Evolutionary conservation across 768 basidiomycete species (phyloP).

Genomic region (Mycena crocata): DNA sequence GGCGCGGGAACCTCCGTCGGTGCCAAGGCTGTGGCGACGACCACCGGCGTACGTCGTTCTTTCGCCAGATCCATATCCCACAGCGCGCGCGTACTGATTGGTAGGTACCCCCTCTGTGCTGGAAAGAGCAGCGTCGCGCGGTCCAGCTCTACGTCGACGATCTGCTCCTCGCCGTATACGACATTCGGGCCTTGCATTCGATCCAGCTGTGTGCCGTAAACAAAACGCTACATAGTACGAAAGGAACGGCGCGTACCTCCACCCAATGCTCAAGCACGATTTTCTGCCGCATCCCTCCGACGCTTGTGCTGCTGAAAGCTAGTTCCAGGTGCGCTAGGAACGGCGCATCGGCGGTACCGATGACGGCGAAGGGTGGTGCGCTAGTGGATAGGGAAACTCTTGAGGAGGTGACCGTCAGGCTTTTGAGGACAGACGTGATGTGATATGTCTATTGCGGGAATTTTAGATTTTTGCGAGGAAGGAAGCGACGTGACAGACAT

Average conservation of each 20-base stretch:
- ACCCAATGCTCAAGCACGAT: conserved; percentile 66
- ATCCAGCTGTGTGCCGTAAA: conserved; percentile 52
- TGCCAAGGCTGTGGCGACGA: not conserved
- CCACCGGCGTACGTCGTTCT: conserved; percentile 13
- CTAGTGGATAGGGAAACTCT: conserved; percentile 39
- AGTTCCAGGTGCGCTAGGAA: conserved; percentile 62
- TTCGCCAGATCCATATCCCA: conserved; percentile 49
- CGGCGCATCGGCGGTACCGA: conserved; percentile 54
- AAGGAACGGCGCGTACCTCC: conserved; percentile 49
- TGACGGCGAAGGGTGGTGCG: conserved; percentile 57
- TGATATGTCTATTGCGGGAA: conserved; percentile 48
- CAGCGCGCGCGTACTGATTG: conserved; percentile 47
- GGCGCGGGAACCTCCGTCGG: not conserved
- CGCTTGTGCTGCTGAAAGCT: conserved; percentile 51
- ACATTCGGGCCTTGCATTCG: conserved; percentile 46
- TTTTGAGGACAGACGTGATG: conserved; percentile 58
- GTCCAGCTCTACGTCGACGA: conserved; percentile 65
- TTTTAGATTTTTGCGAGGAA: conserved; percentile 6
- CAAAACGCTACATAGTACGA: not conserved
- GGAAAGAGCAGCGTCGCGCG: conserved; percentile 56
- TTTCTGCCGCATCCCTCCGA: conserved; percentile 44
- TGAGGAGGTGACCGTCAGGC: conserved; percentile 48
- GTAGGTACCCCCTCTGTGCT: conserved; percentile 42
- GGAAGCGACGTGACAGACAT: conserved; percentile 46
- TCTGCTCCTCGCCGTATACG: conserved; percentile 60